Evolutionary conservation across 805 yeast genomes (phyloP).

Genomic region (Candida pseudoglaebosa): DNA sequence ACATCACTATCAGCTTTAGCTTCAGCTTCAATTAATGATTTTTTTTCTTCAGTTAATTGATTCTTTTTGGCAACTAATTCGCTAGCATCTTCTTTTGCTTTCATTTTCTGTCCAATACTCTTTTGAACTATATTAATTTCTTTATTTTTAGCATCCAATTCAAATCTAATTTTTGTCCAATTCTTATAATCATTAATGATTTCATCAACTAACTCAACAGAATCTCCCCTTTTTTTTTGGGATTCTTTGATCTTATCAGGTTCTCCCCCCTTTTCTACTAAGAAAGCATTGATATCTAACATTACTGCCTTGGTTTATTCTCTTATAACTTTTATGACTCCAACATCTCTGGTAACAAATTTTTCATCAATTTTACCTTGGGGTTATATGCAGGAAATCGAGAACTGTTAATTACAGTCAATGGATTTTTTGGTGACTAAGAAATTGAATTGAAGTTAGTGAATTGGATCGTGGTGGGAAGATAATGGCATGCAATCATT

Average conservation of each 20-base stretch:
- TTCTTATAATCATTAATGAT: slow-evolving; percentile 85
- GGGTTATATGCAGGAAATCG: not conserved
- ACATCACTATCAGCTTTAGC: slow-evolving; percentile 74
- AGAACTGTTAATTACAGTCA: too few relatives aligned
- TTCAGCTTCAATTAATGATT: slow-evolving; percentile 61
- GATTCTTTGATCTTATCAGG: slow-evolving; percentile 85
- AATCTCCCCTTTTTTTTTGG: slow-evolving; percentile 89
- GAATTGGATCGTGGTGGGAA: not conserved
- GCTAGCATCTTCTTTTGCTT: slow-evolving; percentile 90
- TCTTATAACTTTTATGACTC: too few relatives aligned
- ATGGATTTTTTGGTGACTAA: too few relatives aligned
- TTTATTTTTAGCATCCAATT: slow-evolving; percentile 87
- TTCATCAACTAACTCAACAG: slow-evolving; percentile 94
- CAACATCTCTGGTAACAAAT: not conserved
- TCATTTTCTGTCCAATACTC: slow-evolving; percentile 87
- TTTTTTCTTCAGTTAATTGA: slow-evolving; percentile 64
- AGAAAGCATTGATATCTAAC: slow-evolving; percentile 90
- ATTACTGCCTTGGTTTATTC: too few relatives aligned
- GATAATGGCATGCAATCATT: slow-evolving; percentile 34
- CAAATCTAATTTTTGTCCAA: slow-evolving; percentile 82
- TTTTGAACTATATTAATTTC: slow-evolving; percentile 85
- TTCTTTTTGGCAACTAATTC: slow-evolving; percentile 83
- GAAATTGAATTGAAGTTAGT: too few relatives aligned
- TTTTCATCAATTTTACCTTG: slow-evolving; percentile 1
- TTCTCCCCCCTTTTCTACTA: slow-evolving; percentile 95